These are phyloP conservation scores for Pleurotus ostreatus DNA, from an alignment of 768 basidiomycete species.

Conservation along the genomic window DNA sequence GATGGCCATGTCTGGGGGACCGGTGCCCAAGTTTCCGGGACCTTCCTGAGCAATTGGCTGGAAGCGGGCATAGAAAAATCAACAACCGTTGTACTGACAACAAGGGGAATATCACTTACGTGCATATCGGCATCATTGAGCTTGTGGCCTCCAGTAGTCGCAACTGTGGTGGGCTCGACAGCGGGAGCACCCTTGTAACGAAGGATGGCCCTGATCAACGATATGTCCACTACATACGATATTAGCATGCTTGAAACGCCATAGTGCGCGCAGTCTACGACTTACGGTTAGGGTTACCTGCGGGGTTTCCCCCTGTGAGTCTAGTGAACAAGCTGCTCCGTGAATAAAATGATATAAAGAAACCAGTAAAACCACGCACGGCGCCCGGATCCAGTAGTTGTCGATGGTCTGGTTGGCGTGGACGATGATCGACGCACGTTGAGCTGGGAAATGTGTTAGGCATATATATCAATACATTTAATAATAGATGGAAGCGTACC, in stretches of 20 bases:
- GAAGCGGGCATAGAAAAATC: too few relatives aligned
- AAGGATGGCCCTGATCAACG: slow-evolving; percentile 32
- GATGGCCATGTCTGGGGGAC: slow-evolving; percentile 18
- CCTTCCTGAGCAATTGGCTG: slow-evolving; percentile 14
- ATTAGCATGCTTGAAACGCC: too few relatives aligned
- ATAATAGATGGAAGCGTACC: slow-evolving; percentile 14
- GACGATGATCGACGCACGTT: slow-evolving; percentile 33
- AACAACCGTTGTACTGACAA: too few relatives aligned
- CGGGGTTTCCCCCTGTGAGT: slow-evolving; percentile 19
- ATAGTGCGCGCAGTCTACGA: background rate
- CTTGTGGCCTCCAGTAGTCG: slow-evolving; percentile 16
- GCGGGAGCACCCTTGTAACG: slow-evolving; percentile 31
- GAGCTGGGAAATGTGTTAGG: slow-evolving; percentile 17
- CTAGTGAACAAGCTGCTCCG: slow-evolving; percentile 6
- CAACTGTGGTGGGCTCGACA: slow-evolving; percentile 26
- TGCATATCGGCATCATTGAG: slow-evolving; percentile 25
- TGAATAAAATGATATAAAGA: background rate
- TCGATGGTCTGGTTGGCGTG: slow-evolving; percentile 36
- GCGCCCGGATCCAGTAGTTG: slow-evolving; percentile 42
- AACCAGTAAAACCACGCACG: slow-evolving; percentile 11
- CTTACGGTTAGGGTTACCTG: slow-evolving; percentile 23
- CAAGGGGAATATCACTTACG: slow-evolving; percentile 12
- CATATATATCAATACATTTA: background rate
- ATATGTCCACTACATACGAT: slow-evolving; percentile 15
- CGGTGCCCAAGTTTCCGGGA: slow-evolving; percentile 17